phyloP scores from a whole-genome alignment of 2,329 filamentous ascomycete species.

The Claviceps pusilla region DNA sequence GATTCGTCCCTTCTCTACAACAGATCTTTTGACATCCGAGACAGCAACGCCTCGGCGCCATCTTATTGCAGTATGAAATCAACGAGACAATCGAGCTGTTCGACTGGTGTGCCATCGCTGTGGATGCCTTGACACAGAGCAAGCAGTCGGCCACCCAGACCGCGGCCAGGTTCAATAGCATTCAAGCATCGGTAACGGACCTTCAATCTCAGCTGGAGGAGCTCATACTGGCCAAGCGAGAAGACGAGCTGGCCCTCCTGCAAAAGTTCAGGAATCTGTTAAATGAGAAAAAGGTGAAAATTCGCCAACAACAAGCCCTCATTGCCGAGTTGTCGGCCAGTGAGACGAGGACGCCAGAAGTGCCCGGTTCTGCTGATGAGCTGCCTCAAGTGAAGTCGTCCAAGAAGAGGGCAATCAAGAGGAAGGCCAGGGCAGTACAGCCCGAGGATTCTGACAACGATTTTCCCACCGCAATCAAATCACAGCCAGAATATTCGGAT shows the following conservation, averaged over 20 bases:
- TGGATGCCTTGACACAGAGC: constrained; percentile 31
- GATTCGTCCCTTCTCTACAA: neutral
- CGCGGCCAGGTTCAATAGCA: constrained; percentile 26
- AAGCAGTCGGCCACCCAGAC: constrained; percentile 28
- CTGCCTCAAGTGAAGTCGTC: constrained; percentile 15
- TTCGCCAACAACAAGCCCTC: constrained; percentile 54
- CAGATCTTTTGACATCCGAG: constrained; percentile 6
- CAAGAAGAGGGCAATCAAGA: constrained; percentile 30
- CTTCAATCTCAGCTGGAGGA: constrained; percentile 51
- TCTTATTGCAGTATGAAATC: constrained; percentile 40
- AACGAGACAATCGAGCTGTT: constrained; percentile 49
- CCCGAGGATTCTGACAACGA: constrained; percentile 31
- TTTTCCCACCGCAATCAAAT: constrained; percentile 22
- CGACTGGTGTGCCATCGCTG: constrained; percentile 52
- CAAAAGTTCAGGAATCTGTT: constrained; percentile 56
- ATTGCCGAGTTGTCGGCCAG: constrained; percentile 29
- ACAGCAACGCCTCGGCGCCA: constrained; percentile 54
- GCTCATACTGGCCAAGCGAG: constrained; percentile 48
- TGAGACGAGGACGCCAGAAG: constrained; percentile 12
- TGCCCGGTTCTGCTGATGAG: constrained; percentile 10
- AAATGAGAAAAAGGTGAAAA: constrained; percentile 70
- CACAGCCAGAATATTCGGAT: constrained; percentile 25
- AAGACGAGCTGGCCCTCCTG: constrained; percentile 50
- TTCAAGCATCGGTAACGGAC: constrained; percentile 41
- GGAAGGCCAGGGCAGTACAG: constrained; percentile 30